Percentiles rank a stretch among this genome's conserved stretches.
phyloP scores from a whole-genome alignment of 805 yeast species.

The Lipomyces chichibuensis region DNA sequence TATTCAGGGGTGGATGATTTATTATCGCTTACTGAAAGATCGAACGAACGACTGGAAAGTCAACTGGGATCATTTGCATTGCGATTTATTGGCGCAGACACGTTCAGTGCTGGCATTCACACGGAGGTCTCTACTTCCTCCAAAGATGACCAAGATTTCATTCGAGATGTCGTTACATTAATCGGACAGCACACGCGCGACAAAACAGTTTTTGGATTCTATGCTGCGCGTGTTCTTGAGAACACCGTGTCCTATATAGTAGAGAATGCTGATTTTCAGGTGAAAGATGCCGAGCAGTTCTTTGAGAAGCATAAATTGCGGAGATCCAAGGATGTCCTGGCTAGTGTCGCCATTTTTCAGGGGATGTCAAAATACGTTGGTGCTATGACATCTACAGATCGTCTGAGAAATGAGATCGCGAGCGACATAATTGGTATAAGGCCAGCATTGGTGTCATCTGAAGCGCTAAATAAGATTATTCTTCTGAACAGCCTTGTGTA shows the following conservation, averaged over 20 bases:
- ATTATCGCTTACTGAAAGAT: conserved; percentile 14
- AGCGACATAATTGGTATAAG: conserved; percentile 66
- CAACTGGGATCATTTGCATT: conserved; percentile 12
- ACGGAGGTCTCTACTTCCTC: background rate
- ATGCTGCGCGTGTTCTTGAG: conserved; percentile 25
- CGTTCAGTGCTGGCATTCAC: conserved; percentile 7
- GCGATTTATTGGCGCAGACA: conserved; percentile 2
- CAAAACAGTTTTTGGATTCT: conserved; percentile 13
- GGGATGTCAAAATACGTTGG: conserved; percentile 46
- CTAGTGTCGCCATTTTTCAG: conserved; percentile 24
- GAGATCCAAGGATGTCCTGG: conserved; percentile 17
- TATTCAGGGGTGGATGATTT: conserved; percentile 23
- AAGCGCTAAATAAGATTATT: conserved; percentile 54
- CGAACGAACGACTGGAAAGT: conserved; percentile 12
- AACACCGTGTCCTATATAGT: conserved; percentile 15
- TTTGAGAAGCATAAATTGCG: conserved; percentile 23
- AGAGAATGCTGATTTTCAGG: conserved; percentile 20
- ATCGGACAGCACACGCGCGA: conserved; percentile 9
- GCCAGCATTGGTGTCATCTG: conserved; percentile 47
- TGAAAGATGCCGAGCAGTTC: conserved; percentile 22
- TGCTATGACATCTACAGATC: conserved; percentile 49
- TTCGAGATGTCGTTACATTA: conserved; percentile 16
- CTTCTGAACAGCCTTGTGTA: conserved; percentile 52
- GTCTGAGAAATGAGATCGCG: conserved; percentile 61
- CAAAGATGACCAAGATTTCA: conserved; percentile 12